Base-by-base conservation (phyloP, 2,329 filamentous ascomycete genomes). In the Penicillium sp. region DNA sequence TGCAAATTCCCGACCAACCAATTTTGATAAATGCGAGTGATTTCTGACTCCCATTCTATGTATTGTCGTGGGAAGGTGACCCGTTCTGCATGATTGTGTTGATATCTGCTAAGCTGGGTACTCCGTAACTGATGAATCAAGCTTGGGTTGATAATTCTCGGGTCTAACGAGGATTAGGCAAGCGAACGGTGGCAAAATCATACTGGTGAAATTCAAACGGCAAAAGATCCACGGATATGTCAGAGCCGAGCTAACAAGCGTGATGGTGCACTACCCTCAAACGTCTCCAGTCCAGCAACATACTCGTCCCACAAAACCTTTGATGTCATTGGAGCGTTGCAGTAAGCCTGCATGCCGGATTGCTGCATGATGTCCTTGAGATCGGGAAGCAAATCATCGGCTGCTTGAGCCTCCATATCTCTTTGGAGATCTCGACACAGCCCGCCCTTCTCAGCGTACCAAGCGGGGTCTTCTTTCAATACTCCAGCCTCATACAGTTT, bases 281-380 rank as follows among this genome's bases (percentile, higher is more conserved):
- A 53, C 5, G 21, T 39, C 48, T 56, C 55, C 34, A 61, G 43
- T 7, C 45, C 45, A 18, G 14, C 27, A 21, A 59, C 45, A 41
- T 54, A 55, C 8, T 13, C 50, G 16, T 56, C 29, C 58, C 58
- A 62, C 5, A 42, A 8, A 1, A 14, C 10, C 16, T 50, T 13
- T 6, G 60, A 62, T 5, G 44, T 14, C 50, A 64, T 59, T 6
- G 61, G 60, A 5, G 58, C 60, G 48, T 45, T 53, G 40, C 51
- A 40, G 36, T 61, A 60, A 3, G 44, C 16, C 24, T 57, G 36
- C 2, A 47, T 44, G 2, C 52, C 53, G 3, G 54, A 47, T 3
- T 47, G 22, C 13, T 57, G 27, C 5, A 60, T 21, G 1, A 61
- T 24, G 4, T 41, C 22, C 2, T 51, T 32, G 13, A 64, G 39